Percentiles rank a stretch among this genome's conserved stretches.
Conservation (phyloP, 805 yeast genomes). For the Candida caryicola region DNA sequence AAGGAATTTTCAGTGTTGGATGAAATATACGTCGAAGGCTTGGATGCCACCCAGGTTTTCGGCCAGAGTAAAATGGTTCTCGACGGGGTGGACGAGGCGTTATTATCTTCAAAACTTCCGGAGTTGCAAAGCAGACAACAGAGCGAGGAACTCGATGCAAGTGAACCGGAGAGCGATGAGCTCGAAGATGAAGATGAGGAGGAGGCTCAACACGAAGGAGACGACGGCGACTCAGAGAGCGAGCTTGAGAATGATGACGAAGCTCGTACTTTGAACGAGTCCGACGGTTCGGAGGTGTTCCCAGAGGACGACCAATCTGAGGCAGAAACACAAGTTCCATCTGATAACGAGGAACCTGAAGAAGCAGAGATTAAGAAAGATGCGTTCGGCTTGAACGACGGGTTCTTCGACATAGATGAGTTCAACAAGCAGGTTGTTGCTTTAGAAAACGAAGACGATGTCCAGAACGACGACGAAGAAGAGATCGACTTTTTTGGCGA, state of each 20-base stretch:
- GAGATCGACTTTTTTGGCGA: conserved; percentile 44
- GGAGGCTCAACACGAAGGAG: conserved; percentile 15
- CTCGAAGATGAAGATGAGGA: conserved; percentile 10
- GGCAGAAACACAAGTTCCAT: conserved; percentile 12
- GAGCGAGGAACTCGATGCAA: conserved; percentile 11
- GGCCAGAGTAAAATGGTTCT: conserved; percentile 85
- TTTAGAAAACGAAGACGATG: conserved; percentile 48
- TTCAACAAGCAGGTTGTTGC: conserved; percentile 74
- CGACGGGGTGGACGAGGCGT: conserved; percentile 68
- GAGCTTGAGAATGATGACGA: conserved; percentile 20
- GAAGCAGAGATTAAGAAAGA: conserved; percentile 33
- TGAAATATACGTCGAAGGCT: conserved; percentile 78
- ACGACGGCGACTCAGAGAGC: conserved; percentile 24
- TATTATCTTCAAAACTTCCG: conserved; percentile 57
- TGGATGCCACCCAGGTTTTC: conserved; percentile 90
- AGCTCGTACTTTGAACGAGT: conserved; percentile 19
- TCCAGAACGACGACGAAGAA: conserved; percentile 42
- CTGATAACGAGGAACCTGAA: conserved; percentile 8
- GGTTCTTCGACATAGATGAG: conserved; percentile 79
- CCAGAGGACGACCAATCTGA: conserved; percentile 15
- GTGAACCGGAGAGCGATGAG: conserved; percentile 23
- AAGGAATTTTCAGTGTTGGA: conserved; percentile 63
- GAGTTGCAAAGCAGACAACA: conserved; percentile 37
- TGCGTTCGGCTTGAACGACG: conserved; percentile 72
- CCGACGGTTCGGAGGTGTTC: conserved; percentile 11